phyloP scores from a whole-genome alignment of 2,329 filamentous ascomycete species.

The Alternaria infectoria region DNA sequence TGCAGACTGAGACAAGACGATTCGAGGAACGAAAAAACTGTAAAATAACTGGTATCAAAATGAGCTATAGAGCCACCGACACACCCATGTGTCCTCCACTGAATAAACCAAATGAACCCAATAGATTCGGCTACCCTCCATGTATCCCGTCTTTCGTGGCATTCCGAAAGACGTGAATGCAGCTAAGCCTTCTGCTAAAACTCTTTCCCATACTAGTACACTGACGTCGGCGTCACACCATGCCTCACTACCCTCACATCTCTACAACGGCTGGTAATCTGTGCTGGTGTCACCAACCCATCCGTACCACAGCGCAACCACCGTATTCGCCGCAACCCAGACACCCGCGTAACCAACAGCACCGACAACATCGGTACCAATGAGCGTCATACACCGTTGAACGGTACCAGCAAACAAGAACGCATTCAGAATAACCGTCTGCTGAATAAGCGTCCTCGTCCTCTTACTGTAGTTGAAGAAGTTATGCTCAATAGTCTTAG shows the following conservation, averaged over 20 bases:
- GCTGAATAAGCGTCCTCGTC: constrained; percentile 64
- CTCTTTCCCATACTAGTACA: background rate
- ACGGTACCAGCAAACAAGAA: constrained; percentile 62
- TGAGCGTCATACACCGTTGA: constrained; percentile 71
- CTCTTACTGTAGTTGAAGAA: constrained; percentile 74
- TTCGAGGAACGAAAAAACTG: background rate
- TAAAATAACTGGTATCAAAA: background rate
- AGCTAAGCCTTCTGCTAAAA: too few species aligned
- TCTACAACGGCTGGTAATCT: constrained; percentile 29
- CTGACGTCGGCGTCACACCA: background rate
- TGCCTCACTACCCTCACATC: background rate
- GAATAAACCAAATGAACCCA: background rate
- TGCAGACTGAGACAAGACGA: background rate
- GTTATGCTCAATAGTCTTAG: constrained; percentile 75
- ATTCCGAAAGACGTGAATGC: accelerated
- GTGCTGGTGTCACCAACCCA: constrained; percentile 55
- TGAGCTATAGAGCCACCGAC: background rate
- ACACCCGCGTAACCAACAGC: constrained; percentile 74
- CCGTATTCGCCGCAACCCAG: constrained; percentile 71
- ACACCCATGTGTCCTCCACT: background rate
- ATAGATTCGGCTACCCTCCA: background rate
- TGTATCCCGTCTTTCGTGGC: background rate
- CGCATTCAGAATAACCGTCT: constrained; percentile 58
- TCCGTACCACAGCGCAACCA: constrained; percentile 64
- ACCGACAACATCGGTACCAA: constrained; percentile 72